A percentile compares a stretch with the other conserved stretches of the same genome.
These are phyloP conservation scores for Parastagonospora nodorum DNA, from an alignment of 2,329 filamentous ascomycete species.

Conservation along the genomic window DNA sequence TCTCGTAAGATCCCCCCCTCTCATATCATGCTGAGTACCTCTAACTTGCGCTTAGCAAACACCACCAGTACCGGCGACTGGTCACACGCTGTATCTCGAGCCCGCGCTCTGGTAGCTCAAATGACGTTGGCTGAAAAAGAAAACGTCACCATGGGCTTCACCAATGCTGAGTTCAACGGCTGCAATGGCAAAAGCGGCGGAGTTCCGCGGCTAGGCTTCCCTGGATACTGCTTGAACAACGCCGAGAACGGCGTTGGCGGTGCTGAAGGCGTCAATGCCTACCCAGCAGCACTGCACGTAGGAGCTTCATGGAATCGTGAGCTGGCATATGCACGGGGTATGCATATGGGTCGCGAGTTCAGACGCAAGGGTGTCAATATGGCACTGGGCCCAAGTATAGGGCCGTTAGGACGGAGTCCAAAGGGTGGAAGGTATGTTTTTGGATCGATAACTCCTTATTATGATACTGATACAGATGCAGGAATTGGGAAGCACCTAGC, in stretches of 20 bases:
- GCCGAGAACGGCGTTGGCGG: constrained; percentile 25
- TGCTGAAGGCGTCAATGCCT: constrained; percentile 13
- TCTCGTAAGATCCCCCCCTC: constrained; percentile 3
- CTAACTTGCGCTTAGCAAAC: background rate
- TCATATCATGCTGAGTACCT: background rate
- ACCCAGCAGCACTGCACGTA: constrained; percentile 26
- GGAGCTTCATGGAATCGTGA: constrained; percentile 73
- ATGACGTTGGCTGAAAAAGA: constrained; percentile 48
- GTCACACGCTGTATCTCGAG: constrained; percentile 28
- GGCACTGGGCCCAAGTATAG: constrained; percentile 69
- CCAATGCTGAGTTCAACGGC: constrained; percentile 14
- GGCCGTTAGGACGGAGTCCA: constrained; percentile 69
- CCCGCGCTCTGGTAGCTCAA: constrained; percentile 39
- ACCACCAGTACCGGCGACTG: constrained; percentile 1
- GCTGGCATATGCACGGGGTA: constrained; percentile 67
- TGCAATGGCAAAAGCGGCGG: constrained; percentile 17
- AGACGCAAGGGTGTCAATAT: constrained; percentile 72
- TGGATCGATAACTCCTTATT: background rate
- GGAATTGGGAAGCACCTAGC: constrained; percentile 75
- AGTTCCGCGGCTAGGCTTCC: constrained; percentile 36
- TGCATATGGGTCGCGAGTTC: constrained; percentile 68
- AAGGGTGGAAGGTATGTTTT: constrained; percentile 57
- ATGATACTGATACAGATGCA: background rate
- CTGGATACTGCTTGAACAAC: constrained; percentile 39
- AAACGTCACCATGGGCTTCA: constrained; percentile 37